Conservation (phyloP, 2,329 filamentous ascomycete genomes). For the Pseudocercospora musae region DNA sequence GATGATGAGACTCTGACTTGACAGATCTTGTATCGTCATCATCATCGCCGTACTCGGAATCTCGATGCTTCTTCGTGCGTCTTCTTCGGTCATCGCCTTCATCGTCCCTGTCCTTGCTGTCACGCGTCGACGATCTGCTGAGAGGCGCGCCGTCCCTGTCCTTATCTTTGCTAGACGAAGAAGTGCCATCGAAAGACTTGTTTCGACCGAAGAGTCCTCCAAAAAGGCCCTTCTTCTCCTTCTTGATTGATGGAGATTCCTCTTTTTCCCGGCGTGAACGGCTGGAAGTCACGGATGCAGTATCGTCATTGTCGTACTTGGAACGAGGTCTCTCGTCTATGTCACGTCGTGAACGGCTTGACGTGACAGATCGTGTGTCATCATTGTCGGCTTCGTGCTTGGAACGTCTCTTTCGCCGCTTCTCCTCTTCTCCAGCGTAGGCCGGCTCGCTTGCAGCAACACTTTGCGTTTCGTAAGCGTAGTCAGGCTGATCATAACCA, state of each 20-base stretch:
- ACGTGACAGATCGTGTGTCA: slow-evolving; percentile 42
- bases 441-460: slow-evolving; percentile 42
- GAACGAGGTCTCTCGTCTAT: slow-evolving; percentile 39
- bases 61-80: slow-evolving; percentile 43
- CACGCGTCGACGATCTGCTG: slow-evolving; percentile 22
- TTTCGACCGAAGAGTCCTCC: slow-evolving; percentile 45
- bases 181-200: slow-evolving; percentile 41
- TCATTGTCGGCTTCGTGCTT: slow-evolving; percentile 40
- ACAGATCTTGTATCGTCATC: slow-evolving; percentile 24
- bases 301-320: slow-evolving; percentile 43
- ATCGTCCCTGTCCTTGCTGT: slow-evolving; percentile 31
- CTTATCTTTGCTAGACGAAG: slow-evolving; percentile 28
- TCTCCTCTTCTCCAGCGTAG: slow-evolving; percentile 38
- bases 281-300: slow-evolving; percentile 40
- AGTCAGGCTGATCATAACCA: slow-evolving; percentile 33
- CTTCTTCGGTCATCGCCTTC: slow-evolving; percentile 46
- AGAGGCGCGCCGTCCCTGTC: slow-evolving; percentile 20
- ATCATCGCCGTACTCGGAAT: slow-evolving; percentile 29
- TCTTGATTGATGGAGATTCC: slow-evolving; percentile 30
- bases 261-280: slow-evolving; percentile 41
- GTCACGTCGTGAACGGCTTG: slow-evolving; percentile 39
- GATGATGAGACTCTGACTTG: slow-evolving; percentile 26
- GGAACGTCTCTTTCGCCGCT: slow-evolving; percentile 41
- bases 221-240: slow-evolving; percentile 46
- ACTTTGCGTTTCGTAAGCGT: slow-evolving; percentile 40